Conservation (phyloP, 768 basidiomycete species). For the Boletellus emodensis region DNA sequence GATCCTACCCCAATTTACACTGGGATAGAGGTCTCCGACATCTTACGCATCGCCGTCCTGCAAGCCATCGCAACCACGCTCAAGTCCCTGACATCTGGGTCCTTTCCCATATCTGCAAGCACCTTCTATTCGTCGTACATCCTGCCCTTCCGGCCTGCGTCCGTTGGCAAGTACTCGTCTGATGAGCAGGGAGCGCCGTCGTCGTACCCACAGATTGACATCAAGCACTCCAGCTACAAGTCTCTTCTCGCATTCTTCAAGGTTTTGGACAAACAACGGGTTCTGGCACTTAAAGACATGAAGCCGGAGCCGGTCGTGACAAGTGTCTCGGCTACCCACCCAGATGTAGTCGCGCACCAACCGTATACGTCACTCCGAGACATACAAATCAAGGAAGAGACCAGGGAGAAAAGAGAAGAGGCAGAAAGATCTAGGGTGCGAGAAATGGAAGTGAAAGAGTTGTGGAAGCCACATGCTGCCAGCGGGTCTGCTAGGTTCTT, state of each 20-base stretch:
- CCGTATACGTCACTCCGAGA: slow-evolving; percentile 61
- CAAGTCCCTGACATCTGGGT: slow-evolving; percentile 41
- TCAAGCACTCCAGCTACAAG: slow-evolving; percentile 79
- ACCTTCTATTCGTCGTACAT: slow-evolving; percentile 73
- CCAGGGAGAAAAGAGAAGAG: slow-evolving; percentile 52
- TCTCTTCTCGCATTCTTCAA: slow-evolving; percentile 81
- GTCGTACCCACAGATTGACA: slow-evolving; percentile 50
- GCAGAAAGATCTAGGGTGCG: slow-evolving; percentile 42
- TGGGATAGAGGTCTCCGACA: slow-evolving; percentile 25
- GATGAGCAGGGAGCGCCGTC: slow-evolving; percentile 18
- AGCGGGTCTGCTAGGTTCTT: slow-evolving; percentile 53
- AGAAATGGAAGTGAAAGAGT: slow-evolving; percentile 58
- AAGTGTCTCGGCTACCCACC: slow-evolving; percentile 53
- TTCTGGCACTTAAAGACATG: slow-evolving; percentile 67
- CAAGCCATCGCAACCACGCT: slow-evolving; percentile 59
- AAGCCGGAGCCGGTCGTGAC: slow-evolving; percentile 51
- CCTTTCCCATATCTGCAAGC: slow-evolving; percentile 76
- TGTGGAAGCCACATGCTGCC: slow-evolving; percentile 70
- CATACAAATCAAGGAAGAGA: slow-evolving; percentile 59
- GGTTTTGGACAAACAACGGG: slow-evolving; percentile 63
- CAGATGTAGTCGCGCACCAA: slow-evolving; percentile 49
- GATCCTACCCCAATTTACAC: background rate
- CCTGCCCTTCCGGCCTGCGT: slow-evolving; percentile 77
- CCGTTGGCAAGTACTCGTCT: slow-evolving; percentile 23
- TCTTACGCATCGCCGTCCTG: slow-evolving; percentile 59